Evolutionary conservation across 805 yeast species (phyloP), one percentile per base, ranked within the genome.

Genomic region (Saturnispora silvae): DNA sequence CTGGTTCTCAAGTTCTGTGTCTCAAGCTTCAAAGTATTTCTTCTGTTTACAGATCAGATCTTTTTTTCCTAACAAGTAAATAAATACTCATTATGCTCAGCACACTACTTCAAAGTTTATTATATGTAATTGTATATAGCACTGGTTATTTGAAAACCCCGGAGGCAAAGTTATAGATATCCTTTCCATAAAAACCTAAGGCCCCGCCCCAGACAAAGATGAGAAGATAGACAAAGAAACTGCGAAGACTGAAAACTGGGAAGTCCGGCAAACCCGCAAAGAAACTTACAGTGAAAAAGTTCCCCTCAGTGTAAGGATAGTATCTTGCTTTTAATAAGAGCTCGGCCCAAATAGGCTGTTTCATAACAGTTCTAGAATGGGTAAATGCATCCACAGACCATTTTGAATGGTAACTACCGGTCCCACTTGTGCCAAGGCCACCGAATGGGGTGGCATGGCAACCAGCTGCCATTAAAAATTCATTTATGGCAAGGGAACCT

Each of bases 341-440:
- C 50, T 85, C 95, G 28, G 66, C 66, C 77, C 77, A 76, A 41
- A 65, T 67, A n/a, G 80, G 77, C 54, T 80, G 84, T 33, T 65
- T 70, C 46, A 82, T 53, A 3, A 77, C 63, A 0, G 86, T 70
- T 49, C 94, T 70, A 52, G 72, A 72, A 55, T 83, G 94, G 2
- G 85, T 70, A 52, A 87, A 87, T n/a, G 81, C 65, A 31, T 75
- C 72, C 44, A 76, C 68, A 7, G 86, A 79, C 53, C 60, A 66
- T 43, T 58, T 60, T 3, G 96, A 95, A 53, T 86, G 96, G 59
- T 85, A 86, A 24, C 68, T 60, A 9, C 96, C 96, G 40, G 64
- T 62, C 1, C 97, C 97, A 0, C 95, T 83, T 13, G 54, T 54
- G 11, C 96, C 96, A 39, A 87, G 61, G 18, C 97, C 97, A 24